These are phyloP conservation scores for Rhodotorula mucilaginosa DNA, from an alignment of 1,284 basidiomycete species.

Conservation along the genomic window DNA sequence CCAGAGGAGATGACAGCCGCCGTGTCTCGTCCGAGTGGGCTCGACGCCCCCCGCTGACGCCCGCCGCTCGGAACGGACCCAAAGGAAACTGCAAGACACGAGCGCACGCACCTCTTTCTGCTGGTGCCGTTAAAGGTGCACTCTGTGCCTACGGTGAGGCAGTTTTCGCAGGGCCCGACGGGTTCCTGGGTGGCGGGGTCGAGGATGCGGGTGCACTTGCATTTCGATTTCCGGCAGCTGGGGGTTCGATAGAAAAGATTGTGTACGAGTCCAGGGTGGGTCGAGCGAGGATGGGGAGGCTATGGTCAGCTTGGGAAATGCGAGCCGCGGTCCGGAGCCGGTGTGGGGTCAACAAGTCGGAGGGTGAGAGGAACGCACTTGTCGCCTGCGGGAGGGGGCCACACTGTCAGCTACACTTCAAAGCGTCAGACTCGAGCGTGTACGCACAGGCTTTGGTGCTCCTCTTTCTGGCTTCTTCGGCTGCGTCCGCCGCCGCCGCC, in stretches of 20 bases:
- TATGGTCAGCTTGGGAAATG: not conserved
- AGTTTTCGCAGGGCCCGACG: constrained; percentile 41
- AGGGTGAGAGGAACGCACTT: constrained; percentile 10
- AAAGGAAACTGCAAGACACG: no score
- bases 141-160: constrained; percentile 50
- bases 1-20: no score
- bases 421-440: no score
- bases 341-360: not conserved
- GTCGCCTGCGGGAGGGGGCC: constrained; percentile 14
- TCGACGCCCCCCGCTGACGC: no score
- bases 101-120: constrained; percentile 46
- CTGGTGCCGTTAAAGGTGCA: constrained; percentile 80
- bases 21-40: no score
- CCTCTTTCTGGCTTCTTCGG: constrained; percentile 21
- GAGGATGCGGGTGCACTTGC: constrained; percentile 64
- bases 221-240: constrained; percentile 77
- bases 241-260: not conserved
- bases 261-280: not conserved
- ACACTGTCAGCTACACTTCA: no score
- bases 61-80: no score
- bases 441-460: constrained; percentile 33
- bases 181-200: constrained; percentile 44
- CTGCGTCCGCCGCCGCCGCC: constrained; percentile 6
- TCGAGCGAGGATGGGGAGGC: not conserved
- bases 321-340: not conserved